These are phyloP conservation scores for Nepenthes mirabilis DNA, from an alignment of 148 eudicot genomes.

Conservation along the genomic window DNA sequence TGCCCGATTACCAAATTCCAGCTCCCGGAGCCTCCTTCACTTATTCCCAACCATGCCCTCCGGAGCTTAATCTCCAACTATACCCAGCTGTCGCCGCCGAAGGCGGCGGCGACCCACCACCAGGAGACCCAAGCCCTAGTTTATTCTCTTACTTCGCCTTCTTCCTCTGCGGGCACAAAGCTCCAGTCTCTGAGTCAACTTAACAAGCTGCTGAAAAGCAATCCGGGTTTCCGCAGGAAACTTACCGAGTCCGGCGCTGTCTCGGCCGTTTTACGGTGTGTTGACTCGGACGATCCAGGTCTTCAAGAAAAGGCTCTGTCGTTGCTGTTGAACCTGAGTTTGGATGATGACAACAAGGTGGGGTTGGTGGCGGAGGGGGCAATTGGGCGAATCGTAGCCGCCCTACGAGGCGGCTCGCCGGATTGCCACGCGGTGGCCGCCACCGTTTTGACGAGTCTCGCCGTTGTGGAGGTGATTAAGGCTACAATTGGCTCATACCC, in stretches of 20 bases:
- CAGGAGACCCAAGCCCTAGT: slow-evolving; percentile 32
- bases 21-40: slow-evolving; percentile 54
- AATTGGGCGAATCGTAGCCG: slow-evolving; percentile 40
- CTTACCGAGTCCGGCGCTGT: slow-evolving; percentile 70
- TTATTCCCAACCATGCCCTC: slow-evolving; percentile 94
- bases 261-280: slow-evolving; percentile 49
- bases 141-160: slow-evolving; percentile 26
- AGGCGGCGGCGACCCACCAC: not conserved
- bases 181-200: slow-evolving; percentile 38
- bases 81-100: not conserved
- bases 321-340: slow-evolving; percentile 49
- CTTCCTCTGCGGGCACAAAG: slow-evolving; percentile 15
- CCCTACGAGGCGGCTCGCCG: slow-evolving; percentile 24
- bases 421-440: slow-evolving; percentile 59
- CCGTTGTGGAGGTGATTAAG: slow-evolving; percentile 86
- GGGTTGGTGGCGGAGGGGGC: slow-evolving; percentile 92
- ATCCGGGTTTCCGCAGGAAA: slow-evolving; percentile 34
- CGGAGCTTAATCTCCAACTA: slow-evolving; percentile 60
- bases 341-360: slow-evolving; percentile 77
- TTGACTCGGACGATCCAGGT: slow-evolving; percentile 27
- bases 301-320: slow-evolving; percentile 47
- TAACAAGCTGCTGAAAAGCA: slow-evolving; percentile 29
- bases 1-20: slow-evolving; percentile 91
- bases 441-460: slow-evolving; percentile 66
- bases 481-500: slow-evolving; percentile 87